Evolutionary conservation across 2,329 filamentous ascomycete genomes (phyloP), one percentile per base, ranked within the genome.

Genomic region (Fusarium sacchari): DNA sequence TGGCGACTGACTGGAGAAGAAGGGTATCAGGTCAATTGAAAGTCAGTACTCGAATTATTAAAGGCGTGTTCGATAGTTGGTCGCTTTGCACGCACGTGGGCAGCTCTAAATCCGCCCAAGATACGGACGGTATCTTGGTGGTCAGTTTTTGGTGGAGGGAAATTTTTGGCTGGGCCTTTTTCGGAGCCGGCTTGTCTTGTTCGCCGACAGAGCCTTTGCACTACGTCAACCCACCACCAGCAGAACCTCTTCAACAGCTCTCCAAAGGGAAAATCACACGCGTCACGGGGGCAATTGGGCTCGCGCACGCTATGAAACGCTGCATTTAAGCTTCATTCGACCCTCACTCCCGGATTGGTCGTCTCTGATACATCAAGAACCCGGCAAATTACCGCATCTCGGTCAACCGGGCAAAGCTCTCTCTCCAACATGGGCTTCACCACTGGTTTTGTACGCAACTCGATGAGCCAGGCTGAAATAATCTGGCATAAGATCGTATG

Each of bases 391-490:
- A 79, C 77, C 78, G 77, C 78, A 80, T 67, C 69, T 75, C 71
- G 65, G 62, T 58, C 69, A 66, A 72, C 72, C 60, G 74, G 73
- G 52, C 75, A 72, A 66, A 76, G 77, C 77, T 77, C 72, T 70
- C 77, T 77, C 72, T 70, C 55, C 64, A 83, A 66, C 75, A 94
- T 94, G 92, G 92, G 92, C 79, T 94, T 94, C 86, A 88, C 89
- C 74, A 87, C 90, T 46, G 93, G 93, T 76, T 93, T 95, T 81
- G 93, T 95, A 87, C 73, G 91, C 85, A 50, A 47, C 28, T n/a
- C 36, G 40, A 52, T 30, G 34, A 69, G 43, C 43, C n/a, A 36
- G 42, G 60, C 14, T 26, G 37, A 57, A 43, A 13, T 39, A 42
- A 37, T 34, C 24, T 22, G 60, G 50, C 15, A 60, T 53, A 32